These are phyloP conservation scores for Sporothrix humicola DNA, from an alignment of 2,329 filamentous ascomycete genomes.

Conservation along the genomic window DNA sequence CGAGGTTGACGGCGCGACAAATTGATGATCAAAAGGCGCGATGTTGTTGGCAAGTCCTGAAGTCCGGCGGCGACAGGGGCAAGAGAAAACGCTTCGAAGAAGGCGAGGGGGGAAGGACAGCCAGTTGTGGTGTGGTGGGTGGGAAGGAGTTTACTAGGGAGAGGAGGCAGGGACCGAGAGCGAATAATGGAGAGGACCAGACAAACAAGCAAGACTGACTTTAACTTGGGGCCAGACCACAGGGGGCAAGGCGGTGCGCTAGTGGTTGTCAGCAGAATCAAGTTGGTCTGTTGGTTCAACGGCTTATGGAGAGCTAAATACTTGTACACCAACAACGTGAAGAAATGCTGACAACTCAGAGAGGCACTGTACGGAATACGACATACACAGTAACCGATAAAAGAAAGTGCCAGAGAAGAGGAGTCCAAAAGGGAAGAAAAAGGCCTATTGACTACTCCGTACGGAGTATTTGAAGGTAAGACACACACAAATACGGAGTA, in stretches of 20 bases:
- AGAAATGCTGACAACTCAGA: background rate
- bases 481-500: too few relatives aligned
- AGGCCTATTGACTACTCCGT: too few relatives aligned
- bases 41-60: background rate
- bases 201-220: background rate
- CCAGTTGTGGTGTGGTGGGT: background rate
- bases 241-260: slow-evolving; percentile 10
- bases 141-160: background rate
- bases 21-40: background rate
- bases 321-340: background rate
- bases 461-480: too few relatives aligned
- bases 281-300: slow-evolving; percentile 17
- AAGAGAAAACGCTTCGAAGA: background rate
- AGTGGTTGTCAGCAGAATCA: slow-evolving; percentile 1
- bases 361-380: too few relatives aligned
- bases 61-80: background rate
- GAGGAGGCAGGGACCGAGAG: background rate
- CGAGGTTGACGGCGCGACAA: background rate
- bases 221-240: background rate
- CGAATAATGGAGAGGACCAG: background rate
- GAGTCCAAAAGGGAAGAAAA: too few relatives aligned
- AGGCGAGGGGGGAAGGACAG: background rate
- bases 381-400: too few relatives aligned
- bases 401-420: too few relatives aligned
- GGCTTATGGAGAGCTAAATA: background rate